Evolutionary conservation across 768 basidiomycete genomes (phyloP).

Genomic region (Exidia glandulosa): DNA sequence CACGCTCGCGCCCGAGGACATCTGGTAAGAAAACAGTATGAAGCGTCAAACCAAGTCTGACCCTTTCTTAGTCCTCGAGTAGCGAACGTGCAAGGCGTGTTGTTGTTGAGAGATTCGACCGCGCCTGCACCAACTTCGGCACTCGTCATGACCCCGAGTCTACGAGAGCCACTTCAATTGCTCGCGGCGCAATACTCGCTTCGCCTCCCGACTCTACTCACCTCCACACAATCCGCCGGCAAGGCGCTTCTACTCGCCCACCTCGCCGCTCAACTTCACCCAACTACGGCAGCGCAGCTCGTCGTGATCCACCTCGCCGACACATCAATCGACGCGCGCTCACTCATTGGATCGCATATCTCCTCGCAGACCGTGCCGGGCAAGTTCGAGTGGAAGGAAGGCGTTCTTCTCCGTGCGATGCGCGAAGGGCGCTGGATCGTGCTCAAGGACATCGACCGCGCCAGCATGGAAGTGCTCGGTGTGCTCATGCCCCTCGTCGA

Average conservation of each 20-base stretch:
- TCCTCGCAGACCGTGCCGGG: slow-evolving; percentile 78
- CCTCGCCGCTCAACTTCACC: slow-evolving; percentile 56
- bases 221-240: slow-evolving; percentile 79
- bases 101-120: slow-evolving; percentile 43
- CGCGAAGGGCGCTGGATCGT: slow-evolving; percentile 87
- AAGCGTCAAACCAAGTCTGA: slow-evolving; percentile 6
- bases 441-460: slow-evolving; percentile 85
- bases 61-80: slow-evolving; percentile 36
- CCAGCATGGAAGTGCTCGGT: slow-evolving; percentile 80
- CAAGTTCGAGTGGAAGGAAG: slow-evolving; percentile 93
- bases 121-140: slow-evolving; percentile 18
- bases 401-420: slow-evolving; percentile 82
- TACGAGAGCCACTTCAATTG: slow-evolving; percentile 43
- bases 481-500: slow-evolving; percentile 78
- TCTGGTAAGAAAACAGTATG: slow-evolving; percentile 37
- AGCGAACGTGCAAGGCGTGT: slow-evolving; percentile 53
- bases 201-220: slow-evolving; percentile 68
- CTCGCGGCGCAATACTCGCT: slow-evolving; percentile 57
- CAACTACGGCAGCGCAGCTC: slow-evolving; percentile 50
- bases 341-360: slow-evolving; percentile 84
- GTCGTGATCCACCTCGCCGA: slow-evolving; percentile 87
- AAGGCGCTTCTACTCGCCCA: slow-evolving; percentile 74
- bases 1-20: slow-evolving; percentile 32
- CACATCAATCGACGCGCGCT: slow-evolving; percentile 88
- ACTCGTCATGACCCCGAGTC: slow-evolving; percentile 55